Conservation (phyloP, 441 rosid species). For the Melastoma candidum region DNA sequence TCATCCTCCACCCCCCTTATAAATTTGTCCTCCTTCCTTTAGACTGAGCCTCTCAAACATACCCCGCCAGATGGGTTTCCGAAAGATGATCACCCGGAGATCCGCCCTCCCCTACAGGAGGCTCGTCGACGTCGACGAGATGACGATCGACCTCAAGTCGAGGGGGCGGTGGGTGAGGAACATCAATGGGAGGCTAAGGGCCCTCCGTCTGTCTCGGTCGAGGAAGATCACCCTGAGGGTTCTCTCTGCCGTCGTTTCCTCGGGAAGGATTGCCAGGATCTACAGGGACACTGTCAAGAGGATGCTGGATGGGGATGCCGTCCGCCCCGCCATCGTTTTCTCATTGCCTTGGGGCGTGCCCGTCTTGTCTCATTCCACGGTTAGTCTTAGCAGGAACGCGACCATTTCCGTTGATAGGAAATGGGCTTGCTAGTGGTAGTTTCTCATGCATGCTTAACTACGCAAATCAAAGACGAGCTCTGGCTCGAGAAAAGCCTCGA, state of each 20-base stretch:
- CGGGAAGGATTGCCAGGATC: conserved; percentile 25
- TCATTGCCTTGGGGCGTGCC: conserved; percentile 66
- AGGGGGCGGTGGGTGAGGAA: conserved; percentile 27
- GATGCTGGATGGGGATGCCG: conserved; percentile 31
- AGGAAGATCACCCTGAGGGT: conserved; percentile 27
- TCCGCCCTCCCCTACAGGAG: conserved; percentile 20
- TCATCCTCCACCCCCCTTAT: neutral
- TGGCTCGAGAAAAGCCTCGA: too few species aligned
- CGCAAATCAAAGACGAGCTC: too few species aligned
- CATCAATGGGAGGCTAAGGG: conserved; percentile 27
- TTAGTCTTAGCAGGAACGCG: conserved; percentile 9
- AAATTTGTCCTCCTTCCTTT: neutral
- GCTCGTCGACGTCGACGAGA: conserved; percentile 19
- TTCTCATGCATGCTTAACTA: too few species aligned
- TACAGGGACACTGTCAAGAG: conserved; percentile 27
- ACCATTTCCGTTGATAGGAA: neutral
- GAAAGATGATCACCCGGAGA: conserved; percentile 5
- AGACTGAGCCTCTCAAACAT: neutral
- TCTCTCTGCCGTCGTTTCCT: conserved; percentile 15
- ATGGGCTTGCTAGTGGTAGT: conserved; percentile 1
- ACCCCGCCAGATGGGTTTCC: conserved; percentile 15
- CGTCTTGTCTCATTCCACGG: conserved; percentile 25
- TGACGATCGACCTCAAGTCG: conserved; percentile 11
- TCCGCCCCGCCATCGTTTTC: conserved; percentile 38
- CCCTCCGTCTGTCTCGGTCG: conserved; percentile 28